Base-by-base conservation (phyloP, 129 eudicot genomes). In the Saussurea involucrata region DNA sequence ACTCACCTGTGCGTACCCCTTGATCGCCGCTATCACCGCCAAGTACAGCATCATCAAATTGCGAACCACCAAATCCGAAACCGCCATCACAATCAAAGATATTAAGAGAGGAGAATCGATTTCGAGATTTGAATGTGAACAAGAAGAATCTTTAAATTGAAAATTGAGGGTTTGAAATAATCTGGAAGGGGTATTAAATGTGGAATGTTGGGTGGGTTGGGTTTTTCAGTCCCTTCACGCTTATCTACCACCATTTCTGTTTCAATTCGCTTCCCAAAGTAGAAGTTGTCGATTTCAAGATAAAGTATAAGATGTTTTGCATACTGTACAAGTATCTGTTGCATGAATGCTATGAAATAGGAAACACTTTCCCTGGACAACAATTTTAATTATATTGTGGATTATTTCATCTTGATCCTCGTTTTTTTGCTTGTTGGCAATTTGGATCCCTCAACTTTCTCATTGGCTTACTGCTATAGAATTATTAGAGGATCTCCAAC, bases 31-130 rank as follows among this genome's bases (percentile, higher is more conserved):
- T 44, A 92, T 92, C 74, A 84, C 84, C 82, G 79, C 78, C 84
- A 92, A 72, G 84, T 92, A 87, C 6, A 92, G 32, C 73, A 86
- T 87, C 74, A 83, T 87, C 72, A 92, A 46, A 74, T 92, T 89
- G 49, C 89, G 83, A 40, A 78, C 92, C 63, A 92, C 90, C 76
- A 78, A 49, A 58, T 89, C 95, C 13, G 95, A 92, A 24, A 92
- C 73, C 78, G 94, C 86, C 97, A 91, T 91, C 70, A 17, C 40
- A 63, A 53, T 81, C 18, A 25, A 55, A 66, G 21, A 22, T 24
- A 9, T 42, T 10, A 33, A 63, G 7, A 42, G 28, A 25, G 22
- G 29, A 37, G 58, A 78, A 40, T 69, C 73, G 36, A 66, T 66
- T 76, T 61, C 1, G 29, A 60, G 65, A 75, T 64, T 40, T 63